These are phyloP conservation scores for Ilyonectria mors-panacis DNA, from an alignment of 2,329 filamentous ascomycete species.

Conservation along the genomic window DNA sequence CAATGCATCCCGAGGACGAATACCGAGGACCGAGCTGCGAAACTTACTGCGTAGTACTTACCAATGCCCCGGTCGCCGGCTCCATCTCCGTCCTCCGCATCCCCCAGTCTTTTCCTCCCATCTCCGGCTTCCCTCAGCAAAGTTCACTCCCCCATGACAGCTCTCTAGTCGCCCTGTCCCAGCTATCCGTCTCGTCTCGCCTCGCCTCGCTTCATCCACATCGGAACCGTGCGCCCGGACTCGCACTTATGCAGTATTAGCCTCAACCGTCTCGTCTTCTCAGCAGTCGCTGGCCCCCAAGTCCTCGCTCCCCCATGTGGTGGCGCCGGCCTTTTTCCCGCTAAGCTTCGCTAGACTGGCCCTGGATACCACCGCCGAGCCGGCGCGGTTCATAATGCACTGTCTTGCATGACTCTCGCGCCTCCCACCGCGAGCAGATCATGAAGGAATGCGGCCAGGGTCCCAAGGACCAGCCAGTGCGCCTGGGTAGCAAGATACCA, in stretches of 20 bases:
- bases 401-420: constrained; percentile 31
- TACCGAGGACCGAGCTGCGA: constrained; percentile 27
- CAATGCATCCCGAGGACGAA: not conserved
- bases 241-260: not conserved
- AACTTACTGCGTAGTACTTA: constrained; percentile 31
- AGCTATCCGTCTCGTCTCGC: constrained; percentile 5
- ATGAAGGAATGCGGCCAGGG: not conserved
- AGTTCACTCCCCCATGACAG: constrained; percentile 32
- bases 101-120: constrained; percentile 23
- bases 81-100: constrained; percentile 35
- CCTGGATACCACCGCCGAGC: constrained; percentile 40
- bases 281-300: not conserved
- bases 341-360: constrained; percentile 42
- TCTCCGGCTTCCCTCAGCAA: constrained; percentile 30
- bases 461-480: not conserved
- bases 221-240: constrained; percentile 2
- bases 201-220: constrained; percentile 3
- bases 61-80: constrained; percentile 38
- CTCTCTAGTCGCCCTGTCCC: constrained; percentile 1
- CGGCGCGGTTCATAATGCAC: constrained; percentile 24
- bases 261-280: not conserved
- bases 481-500: constrained; percentile 1
- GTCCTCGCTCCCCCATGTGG: constrained; percentile 30
- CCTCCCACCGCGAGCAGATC: constrained; percentile 5
- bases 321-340: constrained; percentile 41